Base-by-base conservation (phyloP, 1,284 basidiomycete species). In the Mycosarcoma maydis region DNA sequence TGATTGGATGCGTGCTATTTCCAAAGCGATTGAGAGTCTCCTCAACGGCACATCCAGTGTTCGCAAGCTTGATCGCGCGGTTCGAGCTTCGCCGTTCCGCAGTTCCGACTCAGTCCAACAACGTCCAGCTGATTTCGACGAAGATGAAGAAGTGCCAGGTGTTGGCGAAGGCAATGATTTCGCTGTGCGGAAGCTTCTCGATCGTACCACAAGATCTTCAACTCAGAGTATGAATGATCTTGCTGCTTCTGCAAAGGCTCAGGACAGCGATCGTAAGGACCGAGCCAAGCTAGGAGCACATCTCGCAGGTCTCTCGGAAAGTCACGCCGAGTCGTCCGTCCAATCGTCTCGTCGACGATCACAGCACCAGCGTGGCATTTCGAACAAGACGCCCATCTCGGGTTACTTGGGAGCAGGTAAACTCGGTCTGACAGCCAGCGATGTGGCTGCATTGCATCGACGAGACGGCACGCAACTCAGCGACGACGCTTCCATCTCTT, bases 1-100 rank as follows among this genome's bases (percentile, higher is more conserved):
- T 44, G 82, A 83, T 47, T 86, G 85, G 85, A 80, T 85, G 26
- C 81, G 83, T 36, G 83, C 85, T 6, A 85, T 86, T 45, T 81
- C 82, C 36, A 84, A 84, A 48, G 84, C 85, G 22, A 85, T 86
- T 50, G 85, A 86, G 73, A 84, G 84, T 36, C 74, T 85, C 37
- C 80, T 86, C 55, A 85, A 86, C 71, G 85, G 82, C 10, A 77
- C 76, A 1, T 75, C 72, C 16, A 76, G 72, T 30, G 69, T 77
- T 5, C 71, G 76, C 38, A 75, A 76, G 52, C 57, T 76, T 16
- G 76, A 77, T 44, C 59, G 75, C 41, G 73, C 59, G 6, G 52
- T 69, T 8, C 45, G 55, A 19, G 62, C 53, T 16, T 47, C 55
- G 4, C 66, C 59, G 8, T 69, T 69, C 51, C 24, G 46, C 37